Percentiles rank a stretch among this genome's conserved stretches.
Evolutionary conservation across 2,329 filamentous ascomycete genomes (phyloP).

Genomic region (Xylariaceae sp.): DNA sequence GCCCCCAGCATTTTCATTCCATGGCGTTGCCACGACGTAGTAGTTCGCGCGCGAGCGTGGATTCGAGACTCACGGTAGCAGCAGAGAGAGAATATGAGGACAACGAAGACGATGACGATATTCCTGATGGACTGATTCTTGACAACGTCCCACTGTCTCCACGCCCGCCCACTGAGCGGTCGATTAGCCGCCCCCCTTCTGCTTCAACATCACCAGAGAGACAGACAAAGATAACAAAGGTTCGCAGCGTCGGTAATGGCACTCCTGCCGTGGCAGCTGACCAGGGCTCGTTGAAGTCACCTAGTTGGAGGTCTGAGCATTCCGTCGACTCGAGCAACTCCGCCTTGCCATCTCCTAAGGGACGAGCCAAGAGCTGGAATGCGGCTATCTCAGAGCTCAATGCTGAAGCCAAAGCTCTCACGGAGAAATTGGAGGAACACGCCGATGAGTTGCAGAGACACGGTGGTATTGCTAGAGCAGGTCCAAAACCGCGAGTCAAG

Average conservation of each 20-base stretch:
- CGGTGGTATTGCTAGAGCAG: conserved; percentile 22
- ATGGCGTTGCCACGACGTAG: conserved; percentile 45
- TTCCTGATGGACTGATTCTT: conserved; percentile 73
- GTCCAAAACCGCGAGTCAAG: conserved; percentile 52
- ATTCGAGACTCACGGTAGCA: conserved; percentile 64
- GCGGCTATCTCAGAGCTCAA: conserved; percentile 65
- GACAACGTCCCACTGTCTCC: conserved; percentile 82
- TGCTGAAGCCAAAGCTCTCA: conserved; percentile 68
- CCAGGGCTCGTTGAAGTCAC: conserved; percentile 56
- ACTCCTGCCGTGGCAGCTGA: conserved; percentile 56
- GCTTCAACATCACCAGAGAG: conserved; percentile 51
- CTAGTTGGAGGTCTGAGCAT: conserved; percentile 47
- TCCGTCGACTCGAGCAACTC: conserved; percentile 29
- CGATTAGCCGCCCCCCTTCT: conserved; percentile 49
- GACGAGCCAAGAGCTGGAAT: conserved; percentile 70
- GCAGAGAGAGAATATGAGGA: conserved; percentile 73
- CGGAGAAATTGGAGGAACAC: conserved; percentile 76
- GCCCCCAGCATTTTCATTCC: conserved; percentile 38
- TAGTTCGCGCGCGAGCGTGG: conserved; percentile 66
- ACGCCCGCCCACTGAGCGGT: conserved; percentile 53
- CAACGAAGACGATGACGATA: conserved; percentile 71
- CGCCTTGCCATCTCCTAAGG: conserved; percentile 39
- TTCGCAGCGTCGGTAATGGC: conserved; percentile 58
- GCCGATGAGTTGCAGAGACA: conserved; percentile 58
- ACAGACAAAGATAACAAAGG: conserved; percentile 42